A percentile compares a stretch with the other conserved stretches of the same genome.
These are phyloP conservation scores for Didymella exigua DNA, from an alignment of 2,329 filamentous ascomycete genomes.

Conservation along the genomic window DNA sequence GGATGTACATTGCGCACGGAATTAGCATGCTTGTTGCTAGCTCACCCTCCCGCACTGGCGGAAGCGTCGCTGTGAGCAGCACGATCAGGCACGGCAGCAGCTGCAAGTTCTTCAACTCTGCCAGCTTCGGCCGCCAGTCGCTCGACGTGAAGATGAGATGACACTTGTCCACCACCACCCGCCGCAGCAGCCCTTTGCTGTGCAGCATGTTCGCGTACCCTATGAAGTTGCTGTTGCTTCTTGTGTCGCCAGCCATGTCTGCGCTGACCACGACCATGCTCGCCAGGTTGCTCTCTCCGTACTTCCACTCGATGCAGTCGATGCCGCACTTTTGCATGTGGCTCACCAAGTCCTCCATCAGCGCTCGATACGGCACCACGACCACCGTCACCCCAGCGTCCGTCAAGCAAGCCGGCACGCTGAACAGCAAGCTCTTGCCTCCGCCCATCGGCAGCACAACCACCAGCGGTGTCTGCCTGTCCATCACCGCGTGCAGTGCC, in stretches of 20 bases:
- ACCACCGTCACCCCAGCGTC: conserved; percentile 22
- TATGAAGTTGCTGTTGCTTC: background rate
- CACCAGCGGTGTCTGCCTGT: conserved; percentile 24
- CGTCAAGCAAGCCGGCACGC: conserved; percentile 4
- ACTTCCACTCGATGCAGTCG: conserved; percentile 7
- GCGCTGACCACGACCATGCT: background rate
- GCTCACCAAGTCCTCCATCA: conserved; percentile 18
- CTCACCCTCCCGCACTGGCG: background rate
- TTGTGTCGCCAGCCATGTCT: background rate
- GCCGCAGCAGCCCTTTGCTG: background rate
- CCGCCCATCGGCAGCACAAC: conserved; percentile 14
- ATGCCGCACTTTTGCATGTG: conserved; percentile 1
- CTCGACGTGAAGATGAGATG: background rate
- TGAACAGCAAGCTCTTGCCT: conserved; percentile 35
- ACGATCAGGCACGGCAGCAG: background rate
- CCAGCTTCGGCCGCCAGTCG: background rate
- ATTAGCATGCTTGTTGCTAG: background rate
- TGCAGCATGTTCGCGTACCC: background rate
- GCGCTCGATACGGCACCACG: conserved; percentile 23
- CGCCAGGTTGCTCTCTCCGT: conserved; percentile 14
- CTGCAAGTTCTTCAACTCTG: background rate
- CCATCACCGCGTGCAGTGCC: conserved; percentile 19
- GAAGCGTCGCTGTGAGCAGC: background rate
- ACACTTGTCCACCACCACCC: background rate
- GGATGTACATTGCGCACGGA: background rate